phyloP scores from a whole-genome alignment of 2,329 filamentous ascomycete species.

The Alternaria consortialis region DNA sequence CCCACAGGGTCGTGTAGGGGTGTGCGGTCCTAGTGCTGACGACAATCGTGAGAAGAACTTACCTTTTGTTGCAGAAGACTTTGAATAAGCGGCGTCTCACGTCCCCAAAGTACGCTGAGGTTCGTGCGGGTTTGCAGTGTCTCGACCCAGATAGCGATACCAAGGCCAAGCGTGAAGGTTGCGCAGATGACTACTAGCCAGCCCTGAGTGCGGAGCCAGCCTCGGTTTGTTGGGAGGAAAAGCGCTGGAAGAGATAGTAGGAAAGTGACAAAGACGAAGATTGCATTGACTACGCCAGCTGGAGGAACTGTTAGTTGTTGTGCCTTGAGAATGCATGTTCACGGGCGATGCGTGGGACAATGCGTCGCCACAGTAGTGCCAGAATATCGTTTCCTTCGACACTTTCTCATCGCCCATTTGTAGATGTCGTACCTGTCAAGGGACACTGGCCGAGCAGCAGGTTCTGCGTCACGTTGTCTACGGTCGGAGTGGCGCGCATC shows the following conservation, averaged over 20 bases:
- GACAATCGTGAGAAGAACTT: conserved; percentile 39
- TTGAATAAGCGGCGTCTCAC: conserved; percentile 66
- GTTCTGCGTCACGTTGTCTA: conserved; percentile 61
- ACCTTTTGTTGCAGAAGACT: conserved; percentile 76
- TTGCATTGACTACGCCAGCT: conserved; percentile 76
- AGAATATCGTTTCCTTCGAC: conserved; percentile 24
- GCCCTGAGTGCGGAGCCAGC: conserved; percentile 74
- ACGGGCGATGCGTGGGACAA: conserved; percentile 23
- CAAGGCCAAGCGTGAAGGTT: conserved; percentile 70
- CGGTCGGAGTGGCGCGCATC: conserved; percentile 54
- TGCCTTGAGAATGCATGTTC: conserved; percentile 4
- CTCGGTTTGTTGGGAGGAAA: conserved; percentile 69
- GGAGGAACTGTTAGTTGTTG: conserved; percentile 30
- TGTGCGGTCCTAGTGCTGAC: conserved; percentile 9
- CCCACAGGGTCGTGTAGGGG: not conserved
- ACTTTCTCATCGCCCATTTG: not conserved
- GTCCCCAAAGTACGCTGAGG: conserved; percentile 68
- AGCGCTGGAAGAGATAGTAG: conserved; percentile 75
- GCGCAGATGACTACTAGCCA: conserved; percentile 73
- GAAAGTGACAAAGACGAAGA: conserved; percentile 76
- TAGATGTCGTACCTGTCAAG: conserved; percentile 58
- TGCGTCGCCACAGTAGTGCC: conserved; percentile 32
- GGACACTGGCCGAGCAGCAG: conserved; percentile 63
- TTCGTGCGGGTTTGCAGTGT: conserved; percentile 73
- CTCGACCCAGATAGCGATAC: conserved; percentile 70